These are phyloP conservation scores for Zymoseptoria pseudotritici DNA, from an alignment of 2,329 filamentous ascomycete genomes.

Conservation along the genomic window DNA sequence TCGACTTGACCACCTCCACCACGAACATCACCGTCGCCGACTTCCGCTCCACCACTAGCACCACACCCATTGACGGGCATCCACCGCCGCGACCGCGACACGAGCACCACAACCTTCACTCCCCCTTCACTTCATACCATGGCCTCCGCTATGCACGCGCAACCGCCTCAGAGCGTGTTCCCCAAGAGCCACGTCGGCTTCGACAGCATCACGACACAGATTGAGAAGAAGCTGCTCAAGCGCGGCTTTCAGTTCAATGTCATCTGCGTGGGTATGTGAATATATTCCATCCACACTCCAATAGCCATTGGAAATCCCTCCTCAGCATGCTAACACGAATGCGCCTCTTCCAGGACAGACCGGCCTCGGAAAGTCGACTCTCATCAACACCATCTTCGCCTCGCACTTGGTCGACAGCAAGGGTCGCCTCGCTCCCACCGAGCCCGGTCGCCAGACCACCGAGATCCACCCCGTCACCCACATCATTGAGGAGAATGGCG, in stretches of 20 bases:
- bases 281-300: neutral
- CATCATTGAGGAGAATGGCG: conserved; percentile 98
- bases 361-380: conserved; percentile 93
- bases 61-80: conserved; percentile 4
- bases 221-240: conserved; percentile 99
- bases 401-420: conserved; percentile 99
- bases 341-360: conserved; percentile 66
- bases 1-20: neutral
- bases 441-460: conserved; percentile 89
- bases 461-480: conserved; percentile 98
- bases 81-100: conserved; percentile 5
- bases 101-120: conserved; percentile 5
- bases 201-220: conserved; percentile 99
- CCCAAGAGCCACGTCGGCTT: conserved; percentile 99
- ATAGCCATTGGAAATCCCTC: neutral
- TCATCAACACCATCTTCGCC: conserved; percentile 99
- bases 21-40: conserved; percentile 10
- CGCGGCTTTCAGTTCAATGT: conserved; percentile 99
- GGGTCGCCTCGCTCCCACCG: conserved; percentile 84
- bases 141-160: conserved; percentile 43
- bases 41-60: conserved; percentile 4
- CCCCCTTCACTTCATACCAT: conserved; percentile 7
- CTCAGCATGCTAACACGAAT: neutral
- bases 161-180: conserved; percentile 53
- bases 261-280: conserved; percentile 88